These are phyloP conservation scores for Hypoxylon sp. DNA, from an alignment of 2,329 filamentous ascomycete genomes.

Conservation along the genomic window DNA sequence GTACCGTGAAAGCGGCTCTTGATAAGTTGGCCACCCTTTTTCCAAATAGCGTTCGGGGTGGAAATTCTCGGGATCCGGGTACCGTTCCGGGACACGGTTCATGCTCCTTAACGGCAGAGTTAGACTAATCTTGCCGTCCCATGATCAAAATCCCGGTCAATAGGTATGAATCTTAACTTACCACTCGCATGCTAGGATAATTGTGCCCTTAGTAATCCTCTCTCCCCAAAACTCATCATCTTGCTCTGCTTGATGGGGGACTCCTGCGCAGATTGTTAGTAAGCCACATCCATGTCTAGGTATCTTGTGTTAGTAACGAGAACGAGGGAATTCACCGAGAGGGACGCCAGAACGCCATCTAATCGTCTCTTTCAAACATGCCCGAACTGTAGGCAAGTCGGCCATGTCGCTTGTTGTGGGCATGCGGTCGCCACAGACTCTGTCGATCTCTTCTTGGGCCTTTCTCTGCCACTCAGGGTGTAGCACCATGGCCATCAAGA, in stretches of 20 bases:
- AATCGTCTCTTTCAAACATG: slow-evolving; percentile 71
- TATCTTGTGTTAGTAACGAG: background rate
- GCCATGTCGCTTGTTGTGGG: slow-evolving; percentile 66
- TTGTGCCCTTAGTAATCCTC: slow-evolving; percentile 64
- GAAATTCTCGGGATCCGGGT: slow-evolving; percentile 75
- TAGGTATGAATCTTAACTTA: slow-evolving; percentile 46
- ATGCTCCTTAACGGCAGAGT: slow-evolving; percentile 61
- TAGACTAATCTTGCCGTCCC: background rate
- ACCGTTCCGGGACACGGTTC: slow-evolving; percentile 70
- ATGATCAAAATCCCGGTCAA: background rate
- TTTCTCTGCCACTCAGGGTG: slow-evolving; percentile 68
- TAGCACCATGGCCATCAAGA: slow-evolving; percentile 67
- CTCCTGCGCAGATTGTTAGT: slow-evolving; percentile 53
- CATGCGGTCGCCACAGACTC: slow-evolving; percentile 68
- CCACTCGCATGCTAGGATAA: slow-evolving; percentile 67
- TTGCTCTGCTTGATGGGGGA: slow-evolving; percentile 65
- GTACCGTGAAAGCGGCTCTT: slow-evolving; percentile 74
- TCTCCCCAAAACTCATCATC: slow-evolving; percentile 65
- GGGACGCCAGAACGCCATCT: slow-evolving; percentile 71
- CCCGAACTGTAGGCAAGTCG: slow-evolving; percentile 67
- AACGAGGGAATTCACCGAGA: slow-evolving; percentile 56
- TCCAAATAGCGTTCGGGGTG: slow-evolving; percentile 75
- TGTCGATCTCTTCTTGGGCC: slow-evolving; percentile 71
- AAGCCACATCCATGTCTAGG: background rate
- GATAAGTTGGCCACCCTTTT: slow-evolving; percentile 74